Evolutionary conservation across 2,329 filamentous ascomycete genomes (phyloP), one percentile per base, ranked within the genome.

Genomic region (Colletotrichum noveboracense): DNA sequence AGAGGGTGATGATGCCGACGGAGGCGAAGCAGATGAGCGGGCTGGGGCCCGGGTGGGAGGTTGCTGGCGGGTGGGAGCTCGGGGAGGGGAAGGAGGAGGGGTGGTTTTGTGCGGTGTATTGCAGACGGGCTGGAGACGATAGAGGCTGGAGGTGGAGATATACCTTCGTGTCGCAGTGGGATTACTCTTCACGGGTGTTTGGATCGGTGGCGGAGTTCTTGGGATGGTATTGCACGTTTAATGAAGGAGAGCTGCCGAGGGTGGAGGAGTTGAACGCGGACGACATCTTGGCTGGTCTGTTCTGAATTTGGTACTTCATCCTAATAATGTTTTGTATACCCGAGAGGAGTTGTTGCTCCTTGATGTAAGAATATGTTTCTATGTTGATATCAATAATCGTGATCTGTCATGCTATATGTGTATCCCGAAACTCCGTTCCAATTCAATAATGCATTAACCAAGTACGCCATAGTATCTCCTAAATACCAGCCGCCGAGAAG

Each of bases 401-500:
- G 3, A 58, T 56, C 65, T 34, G 26, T 52, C 65, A 28, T 65
- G 61, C 24, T 28, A 43, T n/a, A 30, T 32, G 28, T 55, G 32
- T 52, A 66, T 66, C 38, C 60, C 30, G 24, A 38, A 26, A 28
- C 62, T 24, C 43, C 26, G 21, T 52, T 38, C 62, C 9, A 30
- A 9, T 7, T n/a, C 14, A 48, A 21, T 10, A n/a, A 52, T 66
- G 62, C 64, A 67, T 48, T 52, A 62, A 7, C 36, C 36, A 16
- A 10, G 8, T 28, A 68, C 30, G 52, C 66, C 48, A 26, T 5
- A 16, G 32, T 24, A 30, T 26, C 55, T 56, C 18, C 75, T 82
- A 89, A 66, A 90, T 83, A 7, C 86, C 87, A 1, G 93, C 90
- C 77, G 92, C 91, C 12, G 92, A 89, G 84, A 98, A 99, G 83